Percentiles rank a stretch among this genome's conserved stretches.
Evolutionary conservation across 2,329 filamentous ascomycete genomes (phyloP).

Genomic region (Arthrobotrys conoides): DNA sequence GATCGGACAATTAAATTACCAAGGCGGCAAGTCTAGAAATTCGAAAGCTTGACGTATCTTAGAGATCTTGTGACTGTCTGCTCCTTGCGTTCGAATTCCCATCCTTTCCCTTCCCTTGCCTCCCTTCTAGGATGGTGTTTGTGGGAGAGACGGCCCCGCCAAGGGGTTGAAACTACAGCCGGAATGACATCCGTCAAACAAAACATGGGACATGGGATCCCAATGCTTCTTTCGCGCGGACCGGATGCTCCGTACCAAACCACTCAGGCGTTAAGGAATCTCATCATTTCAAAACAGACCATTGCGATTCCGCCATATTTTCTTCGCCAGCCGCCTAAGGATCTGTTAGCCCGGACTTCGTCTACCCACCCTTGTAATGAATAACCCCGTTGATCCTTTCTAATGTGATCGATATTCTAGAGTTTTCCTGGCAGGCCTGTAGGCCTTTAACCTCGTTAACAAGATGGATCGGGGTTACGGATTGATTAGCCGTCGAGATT

Average conservation of each 20-base stretch:
- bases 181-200: slow-evolving; percentile 61
- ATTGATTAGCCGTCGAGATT: slow-evolving; percentile 52
- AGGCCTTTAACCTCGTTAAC: slow-evolving; percentile 14
- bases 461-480: slow-evolving; percentile 50
- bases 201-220: slow-evolving; percentile 23
- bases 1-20: slow-evolving; percentile 58
- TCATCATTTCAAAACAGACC: slow-evolving; percentile 49
- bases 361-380: not conserved
- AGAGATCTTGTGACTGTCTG: slow-evolving; percentile 40
- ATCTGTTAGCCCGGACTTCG: slow-evolving; percentile 17
- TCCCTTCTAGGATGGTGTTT: not conserved
- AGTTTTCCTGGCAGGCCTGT: not conserved
- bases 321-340: slow-evolving; percentile 18
- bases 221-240: slow-evolving; percentile 34
- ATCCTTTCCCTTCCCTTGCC: not conserved
- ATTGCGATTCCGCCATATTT: slow-evolving; percentile 33
- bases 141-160: slow-evolving; percentile 35
- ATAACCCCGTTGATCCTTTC: slow-evolving; percentile 28
- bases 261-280: slow-evolving; percentile 8
- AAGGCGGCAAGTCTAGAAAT: slow-evolving; percentile 17
- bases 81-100: not conserved
- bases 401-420: slow-evolving; percentile 2
- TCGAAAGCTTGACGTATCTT: slow-evolving; percentile 53
- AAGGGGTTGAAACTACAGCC: slow-evolving; percentile 61
- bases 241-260: slow-evolving; percentile 54